phyloP scores from a whole-genome alignment of 2,329 filamentous ascomycete species.

The Verticillium klebahnii region DNA sequence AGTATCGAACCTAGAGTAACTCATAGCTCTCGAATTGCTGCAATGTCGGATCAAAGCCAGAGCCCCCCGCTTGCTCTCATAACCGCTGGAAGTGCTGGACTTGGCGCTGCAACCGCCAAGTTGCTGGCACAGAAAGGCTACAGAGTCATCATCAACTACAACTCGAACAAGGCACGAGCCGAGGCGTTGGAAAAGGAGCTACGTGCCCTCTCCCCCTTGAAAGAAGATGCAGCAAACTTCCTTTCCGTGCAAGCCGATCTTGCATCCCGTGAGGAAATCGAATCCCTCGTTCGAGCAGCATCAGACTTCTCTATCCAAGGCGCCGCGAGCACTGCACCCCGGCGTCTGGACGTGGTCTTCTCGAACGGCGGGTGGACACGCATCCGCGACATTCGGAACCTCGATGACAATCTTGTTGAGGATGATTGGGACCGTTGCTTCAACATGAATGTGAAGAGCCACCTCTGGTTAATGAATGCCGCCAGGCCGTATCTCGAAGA shows the following conservation, averaged over 20 bases:
- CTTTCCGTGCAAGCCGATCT: conserved; percentile 63
- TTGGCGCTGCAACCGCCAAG: conserved; percentile 57
- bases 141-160: conserved; percentile 66
- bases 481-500: conserved; percentile 38
- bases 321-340: conserved; percentile 41
- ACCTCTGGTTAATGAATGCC: conserved; percentile 42
- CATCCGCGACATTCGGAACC: conserved; percentile 36
- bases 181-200: conserved; percentile 48
- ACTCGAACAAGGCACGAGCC: conserved; percentile 49
- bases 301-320: conserved; percentile 40
- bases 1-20: too few species aligned
- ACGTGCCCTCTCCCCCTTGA: conserved; percentile 28
- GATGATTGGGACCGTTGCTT: conserved; percentile 44
- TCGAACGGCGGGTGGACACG: conserved; percentile 64
- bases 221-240: conserved; percentile 25
- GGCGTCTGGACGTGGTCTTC: conserved; percentile 64
- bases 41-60: background rate
- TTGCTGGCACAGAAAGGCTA: conserved; percentile 58
- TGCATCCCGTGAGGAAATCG: conserved; percentile 53
- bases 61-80: conserved; percentile 24
- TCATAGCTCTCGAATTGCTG: background rate
- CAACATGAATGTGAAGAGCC: conserved; percentile 45
- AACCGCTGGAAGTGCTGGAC: conserved; percentile 41
- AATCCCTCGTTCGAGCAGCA: conserved; percentile 53
- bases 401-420: conserved; percentile 44